Evolutionary conservation across 176 grass and related monocot genomes (phyloP).

Genomic region (Eleusine indica): DNA sequence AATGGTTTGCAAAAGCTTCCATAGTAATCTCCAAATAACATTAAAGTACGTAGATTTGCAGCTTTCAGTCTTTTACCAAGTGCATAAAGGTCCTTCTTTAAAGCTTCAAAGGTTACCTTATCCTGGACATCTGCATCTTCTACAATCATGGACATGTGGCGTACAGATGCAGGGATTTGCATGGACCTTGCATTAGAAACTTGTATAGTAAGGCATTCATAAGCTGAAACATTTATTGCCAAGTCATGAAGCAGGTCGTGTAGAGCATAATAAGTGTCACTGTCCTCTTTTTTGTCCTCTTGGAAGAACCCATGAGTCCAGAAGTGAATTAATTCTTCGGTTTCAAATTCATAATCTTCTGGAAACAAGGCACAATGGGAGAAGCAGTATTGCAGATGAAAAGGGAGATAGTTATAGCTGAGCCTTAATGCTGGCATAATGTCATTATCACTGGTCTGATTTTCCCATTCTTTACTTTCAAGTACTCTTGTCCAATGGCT

Average conservation of each 20-base stretch:
- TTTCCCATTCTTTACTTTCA: constrained; percentile 32
- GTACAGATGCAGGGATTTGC: neutral
- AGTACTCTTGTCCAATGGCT: constrained; percentile 23
- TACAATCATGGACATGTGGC: constrained; percentile 34
- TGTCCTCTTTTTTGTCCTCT: neutral
- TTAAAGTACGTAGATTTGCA: constrained; percentile 11
- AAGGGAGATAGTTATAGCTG: constrained; percentile 46
- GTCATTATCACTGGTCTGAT: neutral
- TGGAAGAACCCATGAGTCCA: constrained; percentile 17
- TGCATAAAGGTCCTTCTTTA: neutral
- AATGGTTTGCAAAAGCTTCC: constrained; percentile 1
- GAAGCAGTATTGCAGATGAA: constrained; percentile 41
- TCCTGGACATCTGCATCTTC: neutral
- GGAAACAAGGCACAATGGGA: constrained; percentile 36
- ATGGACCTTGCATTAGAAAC: neutral
- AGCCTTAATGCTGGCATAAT: constrained; percentile 44
- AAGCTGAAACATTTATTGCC: neutral
- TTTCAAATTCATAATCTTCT: constrained; percentile 5
- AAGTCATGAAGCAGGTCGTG: constrained; percentile 43
- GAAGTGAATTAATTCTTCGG: constrained; percentile 9
- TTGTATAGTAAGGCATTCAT: constrained; percentile 27
- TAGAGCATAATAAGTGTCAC: neutral
- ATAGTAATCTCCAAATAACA: constrained; percentile 31
- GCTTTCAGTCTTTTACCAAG: neutral
- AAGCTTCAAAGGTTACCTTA: neutral